These are phyloP conservation scores for Schizochytrium sp. DNA, from an alignment of 108 stramenopile species.

Conservation along the genomic window DNA sequence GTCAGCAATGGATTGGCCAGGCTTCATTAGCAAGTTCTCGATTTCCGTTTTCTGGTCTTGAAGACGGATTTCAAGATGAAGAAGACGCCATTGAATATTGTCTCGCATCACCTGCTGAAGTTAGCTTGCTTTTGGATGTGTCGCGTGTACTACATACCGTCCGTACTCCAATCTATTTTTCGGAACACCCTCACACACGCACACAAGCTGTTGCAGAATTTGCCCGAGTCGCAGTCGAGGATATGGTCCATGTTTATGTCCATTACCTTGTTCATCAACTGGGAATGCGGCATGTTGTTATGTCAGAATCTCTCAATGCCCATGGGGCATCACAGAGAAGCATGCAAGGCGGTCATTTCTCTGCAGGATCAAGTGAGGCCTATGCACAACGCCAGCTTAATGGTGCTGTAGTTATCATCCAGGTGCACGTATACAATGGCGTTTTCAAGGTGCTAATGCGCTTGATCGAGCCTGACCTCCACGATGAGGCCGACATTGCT, in stretches of 20 bases:
- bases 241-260: neutral
- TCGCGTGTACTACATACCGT: slow-evolving; percentile 29
- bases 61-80: neutral
- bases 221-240: neutral
- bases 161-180: neutral
- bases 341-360: neutral
- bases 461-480: neutral
- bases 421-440: neutral
- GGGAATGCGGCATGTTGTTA: neutral
- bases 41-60: neutral
- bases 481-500: neutral
- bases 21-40: neutral
- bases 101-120: neutral
- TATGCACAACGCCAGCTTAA: slow-evolving; percentile 28
- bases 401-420: neutral
- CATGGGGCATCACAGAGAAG: neutral
- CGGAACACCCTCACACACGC: neutral
- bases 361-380: neutral
- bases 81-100: neutral
- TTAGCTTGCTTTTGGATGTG: neutral
- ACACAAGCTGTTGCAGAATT: neutral
- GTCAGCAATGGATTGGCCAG: slow-evolving; percentile 6
- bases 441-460: neutral
- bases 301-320: neutral
- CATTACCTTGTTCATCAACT: neutral